Percentiles rank a stretch among this genome's conserved stretches.
Conservation (phyloP, 495 filamentous ascomycete species). For the Tuber umbilicatum region DNA sequence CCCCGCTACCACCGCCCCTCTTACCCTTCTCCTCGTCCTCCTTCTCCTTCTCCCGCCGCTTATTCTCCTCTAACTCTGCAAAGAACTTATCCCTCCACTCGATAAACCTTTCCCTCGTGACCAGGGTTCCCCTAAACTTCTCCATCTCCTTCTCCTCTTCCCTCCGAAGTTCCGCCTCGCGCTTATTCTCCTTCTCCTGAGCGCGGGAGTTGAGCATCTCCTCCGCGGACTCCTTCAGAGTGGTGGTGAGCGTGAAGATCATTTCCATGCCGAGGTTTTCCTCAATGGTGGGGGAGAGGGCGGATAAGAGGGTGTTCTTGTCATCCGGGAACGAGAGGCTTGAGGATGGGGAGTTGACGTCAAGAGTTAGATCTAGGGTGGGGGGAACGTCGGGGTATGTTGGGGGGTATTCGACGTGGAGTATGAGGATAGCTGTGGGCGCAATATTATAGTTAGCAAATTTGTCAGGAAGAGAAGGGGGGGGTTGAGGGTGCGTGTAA, state of each 20-base stretch:
- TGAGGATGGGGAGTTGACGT: constrained; percentile 41
- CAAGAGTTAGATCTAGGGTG: constrained; percentile 62
- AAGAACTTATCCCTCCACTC: constrained; percentile 74
- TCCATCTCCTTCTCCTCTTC: constrained; percentile 87
- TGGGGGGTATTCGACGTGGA: constrained; percentile 78
- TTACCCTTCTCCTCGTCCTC: constrained; percentile 31
- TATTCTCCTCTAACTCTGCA: constrained; percentile 61
- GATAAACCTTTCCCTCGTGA: constrained; percentile 75
- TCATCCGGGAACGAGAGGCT: constrained; percentile 58
- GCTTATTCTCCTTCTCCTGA: constrained; percentile 54
- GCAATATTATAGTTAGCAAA: constrained; percentile 16
- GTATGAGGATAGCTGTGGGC: constrained; percentile 55
- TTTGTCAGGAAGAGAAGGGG: background rate
- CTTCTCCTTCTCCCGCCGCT: constrained; percentile 25
- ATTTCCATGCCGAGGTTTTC: constrained; percentile 98
- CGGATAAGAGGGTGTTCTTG: constrained; percentile 60
- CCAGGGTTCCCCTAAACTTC: constrained; percentile 88
- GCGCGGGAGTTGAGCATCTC: constrained; percentile 62
- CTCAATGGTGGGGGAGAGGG: constrained; percentile 62
- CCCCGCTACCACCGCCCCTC: constrained; percentile 24
- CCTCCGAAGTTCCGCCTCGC: constrained; percentile 60
- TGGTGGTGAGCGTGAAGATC: constrained; percentile 83
- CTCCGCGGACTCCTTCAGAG: constrained; percentile 83
- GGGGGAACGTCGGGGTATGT: constrained; percentile 83
- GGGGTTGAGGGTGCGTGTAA: background rate